Evolutionary conservation across 1,284 basidiomycete genomes (phyloP).

Genomic region (Exobasidium rhododendri): DNA sequence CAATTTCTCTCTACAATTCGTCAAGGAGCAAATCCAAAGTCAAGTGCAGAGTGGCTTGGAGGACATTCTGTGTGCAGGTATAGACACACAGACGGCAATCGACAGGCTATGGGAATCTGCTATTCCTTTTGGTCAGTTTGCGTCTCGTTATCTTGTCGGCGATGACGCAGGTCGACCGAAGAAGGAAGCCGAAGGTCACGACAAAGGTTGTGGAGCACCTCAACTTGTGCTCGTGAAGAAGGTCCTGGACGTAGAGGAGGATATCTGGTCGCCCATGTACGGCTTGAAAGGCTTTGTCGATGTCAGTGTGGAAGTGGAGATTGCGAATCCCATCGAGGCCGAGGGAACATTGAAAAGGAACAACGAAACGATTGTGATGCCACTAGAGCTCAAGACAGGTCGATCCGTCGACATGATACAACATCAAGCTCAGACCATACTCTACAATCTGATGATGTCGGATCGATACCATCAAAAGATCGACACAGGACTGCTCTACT

Average conservation of each 20-base stretch:
- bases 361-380: conserved; percentile 58
- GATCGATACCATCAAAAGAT: conserved; percentile 72
- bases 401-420: conserved; percentile 70
- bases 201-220: conserved; percentile 12
- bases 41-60: conserved; percentile 36
- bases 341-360: background rate
- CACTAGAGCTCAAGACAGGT: conserved; percentile 97
- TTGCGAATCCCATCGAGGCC: conserved; percentile 11
- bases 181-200: background rate
- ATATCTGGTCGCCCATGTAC: conserved; percentile 92
- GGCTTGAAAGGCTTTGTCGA: conserved; percentile 96
- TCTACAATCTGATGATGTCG: conserved; percentile 86
- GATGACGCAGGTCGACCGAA: conserved; percentile 8
- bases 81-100: conserved; percentile 26
- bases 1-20: conserved; percentile 39
- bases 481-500: conserved; percentile 79
- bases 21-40: conserved; percentile 28
- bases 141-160: conserved; percentile 26
- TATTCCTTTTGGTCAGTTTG: conserved; percentile 41
- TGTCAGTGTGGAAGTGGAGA: conserved; percentile 68
- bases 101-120: conserved; percentile 28
- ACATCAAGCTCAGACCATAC: conserved; percentile 94
- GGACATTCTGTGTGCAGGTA: conserved; percentile 30
- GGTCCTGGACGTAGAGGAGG: conserved; percentile 78
- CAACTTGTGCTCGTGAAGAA: conserved; percentile 23